Conservation (phyloP, 768 basidiomycete species). For the Russula lepida region DNA sequence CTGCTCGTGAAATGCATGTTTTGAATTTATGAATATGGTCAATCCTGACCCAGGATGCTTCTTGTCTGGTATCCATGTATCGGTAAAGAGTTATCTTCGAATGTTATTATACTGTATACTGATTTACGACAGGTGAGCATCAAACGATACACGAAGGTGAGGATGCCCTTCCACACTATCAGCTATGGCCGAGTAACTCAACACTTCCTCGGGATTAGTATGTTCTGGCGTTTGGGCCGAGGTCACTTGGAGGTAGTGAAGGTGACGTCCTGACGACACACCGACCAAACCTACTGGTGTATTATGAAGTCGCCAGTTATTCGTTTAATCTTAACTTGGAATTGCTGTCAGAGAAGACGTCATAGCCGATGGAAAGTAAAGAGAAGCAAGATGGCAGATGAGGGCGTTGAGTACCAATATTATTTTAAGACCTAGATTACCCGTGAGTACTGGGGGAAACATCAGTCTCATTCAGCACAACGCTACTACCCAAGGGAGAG, state of each 20-base stretch:
- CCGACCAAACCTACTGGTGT: no score
- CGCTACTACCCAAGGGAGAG: neutral
- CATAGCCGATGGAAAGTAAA: neutral
- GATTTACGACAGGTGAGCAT: neutral
- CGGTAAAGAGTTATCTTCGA: no score
- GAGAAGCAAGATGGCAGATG: neutral
- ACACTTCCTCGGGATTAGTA: neutral
- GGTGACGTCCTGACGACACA: no score
- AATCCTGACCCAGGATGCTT: neutral
- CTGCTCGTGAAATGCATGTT: neutral
- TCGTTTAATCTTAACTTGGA: neutral
- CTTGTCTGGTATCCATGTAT: neutral
- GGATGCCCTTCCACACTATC: neutral
- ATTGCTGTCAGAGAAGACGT: neutral
- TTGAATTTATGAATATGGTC: no score
- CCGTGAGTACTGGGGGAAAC: neutral
- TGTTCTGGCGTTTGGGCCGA: no score
- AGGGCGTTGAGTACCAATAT: no score
- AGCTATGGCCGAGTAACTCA: neutral
- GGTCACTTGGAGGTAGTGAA: no score
- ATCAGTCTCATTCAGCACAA: neutral
- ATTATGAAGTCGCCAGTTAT: neutral
- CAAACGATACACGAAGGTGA: neutral
- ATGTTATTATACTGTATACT: no score
- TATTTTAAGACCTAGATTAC: neutral